Evolutionary conservation across 805 yeast species (phyloP), one percentile per base, ranked within the genome.

Genomic region (Yarrowia hollandica): DNA sequence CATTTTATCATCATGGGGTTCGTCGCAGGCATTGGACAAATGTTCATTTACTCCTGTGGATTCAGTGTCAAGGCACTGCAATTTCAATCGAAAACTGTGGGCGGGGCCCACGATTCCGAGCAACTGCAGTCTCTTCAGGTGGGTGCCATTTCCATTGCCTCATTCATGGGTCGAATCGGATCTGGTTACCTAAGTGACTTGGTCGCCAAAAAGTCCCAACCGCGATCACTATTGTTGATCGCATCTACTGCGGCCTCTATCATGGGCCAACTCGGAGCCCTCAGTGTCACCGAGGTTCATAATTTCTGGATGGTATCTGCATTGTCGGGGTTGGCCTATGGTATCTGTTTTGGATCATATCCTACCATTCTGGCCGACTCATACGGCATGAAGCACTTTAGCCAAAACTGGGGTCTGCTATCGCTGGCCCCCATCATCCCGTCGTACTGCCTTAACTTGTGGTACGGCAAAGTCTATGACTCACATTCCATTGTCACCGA

Each of bases 311-410:
- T 76, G 26, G 73, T 79, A 21, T 83, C 91, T 1, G 68, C 79
- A n/a, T 66, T 81, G 16, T 78, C 81, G 26, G 95, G 95, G 0
- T 73, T 84, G 33, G 85, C 84, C 35, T 88, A 88, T 71, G 95
- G 95, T 0, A 79, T 82, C 62, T 77, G 84, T 19, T 85, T 85
- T 72, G 86, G 91, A 52, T 76, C 85, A 8, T 79, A 81, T 71
- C 94, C 95, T 5, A 82, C 87, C n/a, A 80, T 88, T 18, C 78
- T 85, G n/a, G 80, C 89, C 15, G 92, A 88, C 63, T 71, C 78
- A 9, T 87, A 86, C 72, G 94, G 94, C 2, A 79, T 88, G 74
- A 74, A 74, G 15, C 76, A 79, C 56, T 85, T 86, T 65, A 80
- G 88, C 7, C 82, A 79, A 63, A 85, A 85, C 66, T 87, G 90